Percentiles rank a stretch among this genome's conserved stretches.
These are phyloP conservation scores for Calonectria multiphialidica DNA, from an alignment of 2,329 filamentous ascomycete genomes.

Conservation along the genomic window DNA sequence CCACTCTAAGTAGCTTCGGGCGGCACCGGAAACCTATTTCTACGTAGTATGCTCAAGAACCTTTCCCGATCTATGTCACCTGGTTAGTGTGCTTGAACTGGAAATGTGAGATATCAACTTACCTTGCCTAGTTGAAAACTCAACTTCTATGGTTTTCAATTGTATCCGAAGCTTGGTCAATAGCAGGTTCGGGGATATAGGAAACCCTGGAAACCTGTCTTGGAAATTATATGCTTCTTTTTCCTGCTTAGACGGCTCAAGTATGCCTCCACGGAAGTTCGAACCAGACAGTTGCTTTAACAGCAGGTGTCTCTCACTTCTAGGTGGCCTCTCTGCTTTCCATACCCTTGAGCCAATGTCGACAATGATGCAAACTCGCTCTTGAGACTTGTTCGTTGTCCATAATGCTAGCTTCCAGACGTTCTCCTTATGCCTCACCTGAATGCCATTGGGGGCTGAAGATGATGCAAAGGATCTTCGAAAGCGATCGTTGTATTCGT, in stretches of 20 bases:
- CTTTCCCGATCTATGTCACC: neutral
- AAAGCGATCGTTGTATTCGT: neutral
- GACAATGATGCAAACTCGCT: neutral
- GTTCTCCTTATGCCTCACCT: neutral
- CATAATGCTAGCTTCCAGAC: neutral
- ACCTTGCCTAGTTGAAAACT: neutral
- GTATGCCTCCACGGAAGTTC: neutral
- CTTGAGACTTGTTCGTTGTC: neutral
- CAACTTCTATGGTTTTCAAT: neutral
- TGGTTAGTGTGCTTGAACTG: neutral
- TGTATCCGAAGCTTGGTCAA: neutral
- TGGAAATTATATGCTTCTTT: neutral
- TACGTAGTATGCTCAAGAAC: neutral
- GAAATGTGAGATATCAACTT: neutral
- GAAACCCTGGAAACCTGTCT: neutral
- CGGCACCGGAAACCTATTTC: neutral
- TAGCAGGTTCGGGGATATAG: neutral
- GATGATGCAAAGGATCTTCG: neutral
- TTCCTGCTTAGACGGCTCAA: neutral
- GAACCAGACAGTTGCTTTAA: neutral
- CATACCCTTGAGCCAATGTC: neutral
- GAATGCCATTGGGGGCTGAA: neutral
- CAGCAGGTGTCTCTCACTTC: neutral
- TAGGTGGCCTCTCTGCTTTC: neutral
- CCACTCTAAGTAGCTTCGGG: neutral